Evolutionary conservation across 495 filamentous ascomycete genomes (phyloP).

Genomic region (Hypoxylon perforatum): DNA sequence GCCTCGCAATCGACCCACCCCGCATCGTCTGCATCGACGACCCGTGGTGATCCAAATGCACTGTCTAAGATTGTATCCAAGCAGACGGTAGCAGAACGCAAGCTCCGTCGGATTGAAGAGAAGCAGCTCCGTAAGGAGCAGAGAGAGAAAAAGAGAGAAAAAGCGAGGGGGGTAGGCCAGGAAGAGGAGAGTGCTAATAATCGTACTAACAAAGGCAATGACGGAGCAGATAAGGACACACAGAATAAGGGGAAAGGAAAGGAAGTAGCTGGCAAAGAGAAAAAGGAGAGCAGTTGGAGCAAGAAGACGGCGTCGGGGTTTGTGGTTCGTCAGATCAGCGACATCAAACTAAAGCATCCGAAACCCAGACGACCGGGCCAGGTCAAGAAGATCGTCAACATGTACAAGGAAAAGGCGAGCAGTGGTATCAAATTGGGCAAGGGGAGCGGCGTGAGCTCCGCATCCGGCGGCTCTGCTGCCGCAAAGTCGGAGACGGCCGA

Average conservation of each 20-base stretch:
- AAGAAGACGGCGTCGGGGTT: slow-evolving; percentile 47
- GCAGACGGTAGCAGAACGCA: slow-evolving; percentile 82
- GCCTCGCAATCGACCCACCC: not conserved
- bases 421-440: slow-evolving; percentile 39
- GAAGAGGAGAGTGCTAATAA: slow-evolving; percentile 7
- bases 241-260: slow-evolving; percentile 23
- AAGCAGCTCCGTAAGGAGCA: slow-evolving; percentile 31
- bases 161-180: slow-evolving; percentile 31
- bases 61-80: slow-evolving; percentile 62
- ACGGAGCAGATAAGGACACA: not conserved
- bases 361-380: slow-evolving; percentile 44
- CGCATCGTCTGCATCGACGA: not conserved
- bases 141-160: slow-evolving; percentile 31
- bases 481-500: not conserved
- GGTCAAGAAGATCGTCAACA: slow-evolving; percentile 45
- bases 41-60: slow-evolving; percentile 22
- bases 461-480: slow-evolving; percentile 12
- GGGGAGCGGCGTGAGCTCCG: slow-evolving; percentile 32
- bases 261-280: slow-evolving; percentile 37
- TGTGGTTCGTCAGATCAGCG: slow-evolving; percentile 40
- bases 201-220: slow-evolving; percentile 1
- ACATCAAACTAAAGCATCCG: slow-evolving; percentile 45
- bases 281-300: slow-evolving; percentile 37
- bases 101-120: slow-evolving; percentile 57
- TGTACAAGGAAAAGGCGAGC: slow-evolving; percentile 45